phyloP scores from a whole-genome alignment of 2,329 filamentous ascomycete species.

The Colletotrichum noveboracense region DNA sequence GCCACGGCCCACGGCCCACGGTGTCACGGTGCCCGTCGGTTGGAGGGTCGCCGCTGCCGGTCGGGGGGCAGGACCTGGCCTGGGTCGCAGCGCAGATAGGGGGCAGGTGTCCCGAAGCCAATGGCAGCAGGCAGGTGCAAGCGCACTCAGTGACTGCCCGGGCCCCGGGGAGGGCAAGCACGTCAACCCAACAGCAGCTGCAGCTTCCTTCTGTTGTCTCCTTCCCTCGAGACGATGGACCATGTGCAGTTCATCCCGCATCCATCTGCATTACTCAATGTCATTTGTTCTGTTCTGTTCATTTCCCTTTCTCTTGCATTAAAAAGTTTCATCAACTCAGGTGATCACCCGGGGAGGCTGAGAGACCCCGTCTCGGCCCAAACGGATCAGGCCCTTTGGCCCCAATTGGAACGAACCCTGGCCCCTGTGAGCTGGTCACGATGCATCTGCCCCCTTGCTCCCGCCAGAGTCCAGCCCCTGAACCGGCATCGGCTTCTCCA shows the following conservation, averaged over 20 bases:
- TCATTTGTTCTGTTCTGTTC: background rate
- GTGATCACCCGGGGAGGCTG: background rate
- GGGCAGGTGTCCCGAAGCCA: background rate
- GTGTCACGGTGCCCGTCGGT: background rate
- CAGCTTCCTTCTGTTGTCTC: background rate
- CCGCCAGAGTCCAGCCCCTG: background rate
- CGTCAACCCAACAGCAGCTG: background rate
- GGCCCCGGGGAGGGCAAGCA: background rate
- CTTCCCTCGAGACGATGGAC: background rate
- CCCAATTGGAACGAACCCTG: background rate
- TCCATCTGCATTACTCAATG: background rate
- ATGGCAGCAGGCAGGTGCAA: background rate
- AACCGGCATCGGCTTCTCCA: background rate
- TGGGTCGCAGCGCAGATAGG: background rate
- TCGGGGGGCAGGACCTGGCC: background rate
- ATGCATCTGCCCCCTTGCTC: background rate
- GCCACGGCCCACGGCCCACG: background rate
- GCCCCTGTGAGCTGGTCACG: background rate
- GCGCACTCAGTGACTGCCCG: background rate
- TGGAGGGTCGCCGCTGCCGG: background rate
- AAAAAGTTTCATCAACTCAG: background rate
- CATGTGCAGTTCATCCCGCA: background rate
- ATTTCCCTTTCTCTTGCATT: background rate
- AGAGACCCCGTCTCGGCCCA: background rate
- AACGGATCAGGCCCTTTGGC: background rate